Percentiles rank a stretch among this genome's conserved stretches.
These are phyloP conservation scores for Xylaria sp. DNA, from an alignment of 2,329 filamentous ascomycete species.

Conservation along the genomic window DNA sequence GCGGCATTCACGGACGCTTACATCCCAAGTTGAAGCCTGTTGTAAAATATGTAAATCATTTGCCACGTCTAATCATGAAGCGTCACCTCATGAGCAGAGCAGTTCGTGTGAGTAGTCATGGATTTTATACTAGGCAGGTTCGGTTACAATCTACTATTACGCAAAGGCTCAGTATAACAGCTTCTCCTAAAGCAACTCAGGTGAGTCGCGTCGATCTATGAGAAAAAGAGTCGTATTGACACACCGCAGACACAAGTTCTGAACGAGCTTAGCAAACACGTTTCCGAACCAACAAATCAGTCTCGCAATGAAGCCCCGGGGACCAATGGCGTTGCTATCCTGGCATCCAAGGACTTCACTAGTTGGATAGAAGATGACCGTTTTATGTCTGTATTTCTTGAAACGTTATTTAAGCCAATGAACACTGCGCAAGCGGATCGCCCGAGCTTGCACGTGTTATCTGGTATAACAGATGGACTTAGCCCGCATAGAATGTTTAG, in stretches of 20 bases:
- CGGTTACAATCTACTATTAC: conserved; percentile 26
- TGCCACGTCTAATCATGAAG: conserved; percentile 37
- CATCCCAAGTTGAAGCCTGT: neutral
- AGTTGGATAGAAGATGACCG: conserved; percentile 58
- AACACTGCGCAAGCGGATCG: conserved; percentile 2
- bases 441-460: conserved; percentile 59
- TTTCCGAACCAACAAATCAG: neutral
- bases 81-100: conserved; percentile 34
- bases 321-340: conserved; percentile 58
- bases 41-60: conserved; percentile 1
- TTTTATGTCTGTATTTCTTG: conserved; percentile 54
- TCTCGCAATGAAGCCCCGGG: conserved; percentile 26
- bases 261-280: conserved; percentile 18
- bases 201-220: conserved; percentile 31
- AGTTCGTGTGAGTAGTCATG: conserved; percentile 22
- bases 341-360: conserved; percentile 62
- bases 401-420: conserved; percentile 37
- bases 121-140: conserved; percentile 15
- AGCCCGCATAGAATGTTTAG: conserved; percentile 51
- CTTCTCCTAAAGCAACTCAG: conserved; percentile 39
- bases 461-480: conserved; percentile 68
- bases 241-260: conserved; percentile 31
- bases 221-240: conserved; percentile 24
- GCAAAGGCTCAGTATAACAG: conserved; percentile 41
- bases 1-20: neutral